Percentiles rank a stretch among this genome's conserved stretches.
Conservation (phyloP, 2,329 filamentous ascomycete species). For the Alternaria arbusti region DNA sequence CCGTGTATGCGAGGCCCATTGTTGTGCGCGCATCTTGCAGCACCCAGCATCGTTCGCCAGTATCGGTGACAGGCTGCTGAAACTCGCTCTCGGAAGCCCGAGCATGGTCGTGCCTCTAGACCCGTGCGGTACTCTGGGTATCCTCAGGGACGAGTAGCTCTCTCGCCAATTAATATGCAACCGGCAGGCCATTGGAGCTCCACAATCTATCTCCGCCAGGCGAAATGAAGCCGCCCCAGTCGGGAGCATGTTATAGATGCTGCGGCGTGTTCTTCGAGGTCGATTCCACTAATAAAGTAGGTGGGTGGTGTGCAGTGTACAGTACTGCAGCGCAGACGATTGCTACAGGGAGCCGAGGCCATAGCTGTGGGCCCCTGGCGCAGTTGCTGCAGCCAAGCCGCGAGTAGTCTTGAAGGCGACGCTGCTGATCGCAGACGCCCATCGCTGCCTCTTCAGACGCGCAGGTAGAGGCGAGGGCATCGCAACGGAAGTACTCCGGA, state of each 20-base stretch:
- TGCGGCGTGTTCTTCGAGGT: slow-evolving; percentile 5
- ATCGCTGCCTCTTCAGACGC: slow-evolving; percentile 9
- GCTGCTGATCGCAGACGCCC: slow-evolving; percentile 13
- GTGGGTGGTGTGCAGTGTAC: neutral
- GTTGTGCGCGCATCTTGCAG: slow-evolving; percentile 26
- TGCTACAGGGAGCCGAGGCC: slow-evolving; percentile 18
- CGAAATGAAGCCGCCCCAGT: slow-evolving; percentile 19
- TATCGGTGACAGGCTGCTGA: slow-evolving; percentile 28
- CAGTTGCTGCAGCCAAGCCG: slow-evolving; percentile 17
- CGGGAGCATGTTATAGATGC: slow-evolving; percentile 12
- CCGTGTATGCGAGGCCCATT: slow-evolving; percentile 26
- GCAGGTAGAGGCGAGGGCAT: slow-evolving; percentile 17
- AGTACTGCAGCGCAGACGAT: neutral
- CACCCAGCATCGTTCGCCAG: slow-evolving; percentile 21
- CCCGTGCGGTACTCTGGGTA: slow-evolving; percentile 10
- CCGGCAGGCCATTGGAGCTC: slow-evolving; percentile 19
- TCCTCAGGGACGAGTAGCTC: slow-evolving; percentile 22
- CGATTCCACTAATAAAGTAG: neutral
- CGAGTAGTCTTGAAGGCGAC: slow-evolving; percentile 3
- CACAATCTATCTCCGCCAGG: slow-evolving; percentile 23
- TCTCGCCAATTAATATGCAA: slow-evolving; percentile 24
- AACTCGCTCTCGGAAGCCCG: slow-evolving; percentile 32
- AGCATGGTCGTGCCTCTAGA: slow-evolving; percentile 6
- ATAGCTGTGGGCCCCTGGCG: slow-evolving; percentile 7
- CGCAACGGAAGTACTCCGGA: slow-evolving; percentile 16